Conservation (phyloP, 345 rosid species). For the Geranium brycei region DNA sequence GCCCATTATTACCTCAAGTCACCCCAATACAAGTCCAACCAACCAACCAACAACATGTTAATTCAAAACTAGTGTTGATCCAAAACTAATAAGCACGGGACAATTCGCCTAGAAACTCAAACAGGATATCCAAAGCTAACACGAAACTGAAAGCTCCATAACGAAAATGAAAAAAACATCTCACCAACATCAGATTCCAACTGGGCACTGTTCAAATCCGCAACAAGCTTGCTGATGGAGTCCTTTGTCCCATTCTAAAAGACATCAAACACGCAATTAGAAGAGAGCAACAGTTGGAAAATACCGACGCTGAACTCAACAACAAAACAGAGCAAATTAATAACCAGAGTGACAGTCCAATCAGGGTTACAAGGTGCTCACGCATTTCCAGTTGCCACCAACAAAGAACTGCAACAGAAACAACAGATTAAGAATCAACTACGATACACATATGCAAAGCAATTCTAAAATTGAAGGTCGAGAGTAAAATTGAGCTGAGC, state of each 20-base stretch:
- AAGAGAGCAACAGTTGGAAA: slow-evolving; percentile 1
- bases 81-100: too few species aligned
- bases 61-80: too few species aligned
- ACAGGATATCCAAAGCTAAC: neutral
- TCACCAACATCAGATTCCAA: slow-evolving; percentile 91
- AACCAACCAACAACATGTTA: too few species aligned
- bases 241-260: slow-evolving; percentile 86
- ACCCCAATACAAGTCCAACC: too few species aligned
- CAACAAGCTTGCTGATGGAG: slow-evolving; percentile 73
- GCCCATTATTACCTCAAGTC: too few species aligned
- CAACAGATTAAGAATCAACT: neutral
- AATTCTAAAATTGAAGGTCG: neutral
- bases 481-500: neutral
- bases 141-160: too few species aligned
- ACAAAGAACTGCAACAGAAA: slow-evolving; percentile 79
- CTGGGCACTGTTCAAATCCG: slow-evolving; percentile 68
- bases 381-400: slow-evolving; percentile 99
- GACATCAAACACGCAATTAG: slow-evolving; percentile 4
- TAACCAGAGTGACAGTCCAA: neutral
- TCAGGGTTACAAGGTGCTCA: slow-evolving; percentile 27
- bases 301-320: neutral
- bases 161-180: slow-evolving; percentile 8
- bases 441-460: neutral
- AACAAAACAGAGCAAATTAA: neutral
- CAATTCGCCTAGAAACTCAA: neutral